Evolutionary conservation across 2,329 filamentous ascomycete genomes (phyloP), one percentile per base, ranked within the genome.

Genomic region (Aspergillus sp.): DNA sequence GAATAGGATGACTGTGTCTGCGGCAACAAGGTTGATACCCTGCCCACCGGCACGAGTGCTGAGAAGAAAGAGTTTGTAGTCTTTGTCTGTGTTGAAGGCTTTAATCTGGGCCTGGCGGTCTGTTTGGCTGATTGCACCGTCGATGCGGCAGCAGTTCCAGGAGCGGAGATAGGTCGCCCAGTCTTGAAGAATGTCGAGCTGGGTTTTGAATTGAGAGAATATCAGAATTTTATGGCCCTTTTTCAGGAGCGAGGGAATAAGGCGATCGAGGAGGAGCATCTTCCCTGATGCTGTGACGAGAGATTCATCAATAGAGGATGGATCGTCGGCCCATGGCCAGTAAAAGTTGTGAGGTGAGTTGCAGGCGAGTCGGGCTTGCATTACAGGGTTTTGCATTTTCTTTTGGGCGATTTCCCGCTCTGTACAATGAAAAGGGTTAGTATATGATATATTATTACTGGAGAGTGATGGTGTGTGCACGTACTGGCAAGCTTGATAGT

Each of bases 271-370:
- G 0, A 99, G 83, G 2, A 97, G 84, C 91, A 99, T 97, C 73
- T 99, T 99, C 13, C 95, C 95, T 0, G 92, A 96, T 0, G 90
- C 86, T 0, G 89, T 93, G 34, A 99, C 85, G 5, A 99, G 84
- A 1, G 84, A 88, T 68, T 96, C 89, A 66, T 98, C 92, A 0
- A 91, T 78, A 0, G 83, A 78, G 0, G 82, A 72, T 5, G 83
- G 82, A 1, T 83, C 80, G 15, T 84, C 81, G 5, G 84, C 81
- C 84, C 93, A 98, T 0, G 95, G 93, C 70, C 92, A 96, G 76
- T 96, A 98, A 72, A 99, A 98, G 70, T 97, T 96, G 74, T 97
- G 93, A 0, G 95, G 95, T 0, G 87, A 91, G 73, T 99, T 96
- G 74, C 95, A 98, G 11, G 91, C 91, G 0, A 97, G 83, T 0